A percentile compares a stretch with the other conserved stretches of the same genome.
phyloP scores from a whole-genome alignment of 129 eudicot genomes.

The Silybum marianum region DNA sequence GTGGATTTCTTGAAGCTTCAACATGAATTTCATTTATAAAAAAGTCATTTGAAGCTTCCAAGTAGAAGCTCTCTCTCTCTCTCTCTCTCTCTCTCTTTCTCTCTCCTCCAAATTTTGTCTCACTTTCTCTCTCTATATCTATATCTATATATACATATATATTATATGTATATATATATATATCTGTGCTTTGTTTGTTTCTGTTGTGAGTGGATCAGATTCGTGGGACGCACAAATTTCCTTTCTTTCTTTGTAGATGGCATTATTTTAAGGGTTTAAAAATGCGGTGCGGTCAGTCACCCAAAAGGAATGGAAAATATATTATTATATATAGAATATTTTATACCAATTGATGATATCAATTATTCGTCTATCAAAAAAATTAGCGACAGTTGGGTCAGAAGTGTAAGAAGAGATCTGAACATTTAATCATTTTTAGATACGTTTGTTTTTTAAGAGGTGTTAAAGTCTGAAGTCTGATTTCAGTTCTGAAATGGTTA shows the following conservation, averaged over 20 bases:
- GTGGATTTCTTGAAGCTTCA: constrained; percentile 20
- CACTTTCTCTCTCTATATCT: constrained; percentile 11
- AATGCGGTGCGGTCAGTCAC: constrained; percentile 34
- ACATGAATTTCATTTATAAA: constrained; percentile 15
- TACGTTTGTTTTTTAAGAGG: no score
- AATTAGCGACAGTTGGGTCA: no score
- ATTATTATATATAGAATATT: not conserved
- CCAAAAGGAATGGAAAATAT: constrained; percentile 12
- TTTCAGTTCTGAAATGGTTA: no score
- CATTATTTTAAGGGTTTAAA: constrained; percentile 15
- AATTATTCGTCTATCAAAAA: no score
- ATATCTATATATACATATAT: not conserved
- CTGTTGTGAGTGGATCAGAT: constrained; percentile 38
- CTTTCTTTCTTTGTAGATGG: not conserved
- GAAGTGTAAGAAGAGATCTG: no score
- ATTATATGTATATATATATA: not conserved
- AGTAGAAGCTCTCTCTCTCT: constrained; percentile 3
- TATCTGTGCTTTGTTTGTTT: constrained; percentile 13
- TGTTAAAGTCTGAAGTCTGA: no score
- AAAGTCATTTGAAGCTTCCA: constrained; percentile 33
- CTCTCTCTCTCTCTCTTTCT: not conserved
- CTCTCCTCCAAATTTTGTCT: constrained; percentile 29
- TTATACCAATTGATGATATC: no score
- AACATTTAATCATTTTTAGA: no score
- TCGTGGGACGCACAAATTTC: constrained; percentile 50